Base-by-base conservation (phyloP, 257 asterid genomes). In the Jaltomata sinuosa region DNA sequence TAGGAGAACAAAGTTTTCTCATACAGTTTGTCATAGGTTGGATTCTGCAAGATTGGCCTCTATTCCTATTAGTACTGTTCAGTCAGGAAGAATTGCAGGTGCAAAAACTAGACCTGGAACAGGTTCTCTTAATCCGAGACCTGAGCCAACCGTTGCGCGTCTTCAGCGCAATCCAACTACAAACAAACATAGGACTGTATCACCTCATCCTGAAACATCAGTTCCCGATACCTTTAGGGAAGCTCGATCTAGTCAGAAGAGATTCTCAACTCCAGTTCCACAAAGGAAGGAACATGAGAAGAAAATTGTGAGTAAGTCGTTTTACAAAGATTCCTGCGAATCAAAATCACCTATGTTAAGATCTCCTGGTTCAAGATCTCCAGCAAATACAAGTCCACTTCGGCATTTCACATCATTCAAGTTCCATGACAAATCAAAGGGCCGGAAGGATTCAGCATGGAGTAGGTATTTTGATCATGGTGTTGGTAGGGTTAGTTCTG, bases 1-100 rank as follows among this genome's bases (percentile, higher is more conserved):
- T 55, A 92, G 98, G 92, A 90, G 99, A 86, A 77, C 99, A 16
- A 93, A 94, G 10, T 96, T 85, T 87, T 94, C 98, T 36, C 95
- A 93, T 68, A 96, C 99, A 11, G 89, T 96, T 80, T 96, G 91
- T 83, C 97, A 94, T 89, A 92, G 98, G 83, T 77, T 94, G 27
- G 98, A 94, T 85, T 22, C 94, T 65, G 88, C 95, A 42, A 88
- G 91, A 86, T 88, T 94, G 87, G 85, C 87, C 85, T 85, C 92
- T 65, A 64, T 88, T 88, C 91, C 93, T 53, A 32, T 92, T 61
- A 45, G 90, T 40, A 49, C 87, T 82, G 86, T 85, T 74, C 89
- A 83, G 55, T 90, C 89, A 62, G 85, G 81, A 47, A 85, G 86
- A 79, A 31, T 52, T 36, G 25, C 88, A 1, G 83, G 88, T 79